Conservation (phyloP, 495 filamentous ascomycete genomes). For the Penicillium pancosmium region DNA sequence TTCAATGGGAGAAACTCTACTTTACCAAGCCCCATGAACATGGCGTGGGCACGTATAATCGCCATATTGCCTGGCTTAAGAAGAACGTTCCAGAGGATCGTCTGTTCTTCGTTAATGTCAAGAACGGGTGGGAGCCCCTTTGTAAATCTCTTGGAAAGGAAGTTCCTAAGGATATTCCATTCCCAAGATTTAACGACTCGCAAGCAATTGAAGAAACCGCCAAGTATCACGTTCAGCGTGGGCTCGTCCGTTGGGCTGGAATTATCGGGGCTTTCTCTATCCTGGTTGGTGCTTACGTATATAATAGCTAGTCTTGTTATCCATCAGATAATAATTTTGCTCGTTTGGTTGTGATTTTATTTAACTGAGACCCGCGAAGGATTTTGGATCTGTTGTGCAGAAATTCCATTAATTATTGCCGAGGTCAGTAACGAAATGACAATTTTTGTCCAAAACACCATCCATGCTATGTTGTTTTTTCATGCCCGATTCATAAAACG, state of each 20-base stretch:
- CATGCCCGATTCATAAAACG: conserved; percentile 22
- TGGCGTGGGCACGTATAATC: conserved; percentile 13
- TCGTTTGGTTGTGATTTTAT: not conserved
- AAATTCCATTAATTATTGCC: no score
- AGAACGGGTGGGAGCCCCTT: conserved; percentile 53
- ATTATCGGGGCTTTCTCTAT: conserved; percentile 8
- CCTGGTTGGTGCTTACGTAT: not conserved
- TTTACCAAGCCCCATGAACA: conserved; percentile 3
- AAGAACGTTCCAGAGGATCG: conserved; percentile 43
- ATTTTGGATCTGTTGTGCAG: no score
- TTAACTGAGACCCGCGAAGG: no score
- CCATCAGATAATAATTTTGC: not conserved
- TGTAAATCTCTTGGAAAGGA: conserved; percentile 49
- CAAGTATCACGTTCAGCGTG: conserved; percentile 22
- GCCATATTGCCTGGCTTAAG: conserved; percentile 36
- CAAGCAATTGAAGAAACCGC: conserved; percentile 23
- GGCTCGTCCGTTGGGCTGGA: conserved; percentile 23
- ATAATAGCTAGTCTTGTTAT: not conserved
- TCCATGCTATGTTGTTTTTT: conserved; percentile 25
- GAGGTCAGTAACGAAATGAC: conserved; percentile 1
- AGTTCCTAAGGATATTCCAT: conserved; percentile 35
- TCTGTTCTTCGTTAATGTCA: conserved; percentile 48
- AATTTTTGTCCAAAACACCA: conserved; percentile 20
- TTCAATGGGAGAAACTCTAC: conserved; percentile 19
- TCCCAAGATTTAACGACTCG: conserved; percentile 43